A percentile compares a stretch with the other conserved stretches of the same genome.
phyloP scores from a whole-genome alignment of 2,329 filamentous ascomycete genomes.

The Sporothrix sp. region DNA sequence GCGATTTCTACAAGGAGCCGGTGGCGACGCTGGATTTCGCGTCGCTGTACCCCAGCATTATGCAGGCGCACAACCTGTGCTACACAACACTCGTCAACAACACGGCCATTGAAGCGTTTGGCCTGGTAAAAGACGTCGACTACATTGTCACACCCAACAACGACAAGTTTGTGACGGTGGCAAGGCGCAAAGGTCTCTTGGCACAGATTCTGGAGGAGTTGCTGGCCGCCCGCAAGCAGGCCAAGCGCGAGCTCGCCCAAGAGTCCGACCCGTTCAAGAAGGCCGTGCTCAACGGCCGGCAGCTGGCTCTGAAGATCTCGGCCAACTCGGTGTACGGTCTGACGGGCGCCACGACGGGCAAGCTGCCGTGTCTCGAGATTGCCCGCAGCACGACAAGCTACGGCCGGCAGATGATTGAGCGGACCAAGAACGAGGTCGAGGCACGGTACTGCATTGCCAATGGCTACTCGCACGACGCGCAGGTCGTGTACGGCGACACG shows the following conservation, averaged over 20 bases:
- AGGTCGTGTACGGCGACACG: conserved; percentile 97
- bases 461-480: conserved; percentile 85
- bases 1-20: conserved; percentile 89
- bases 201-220: conserved; percentile 95
- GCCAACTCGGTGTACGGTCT: conserved; percentile 97
- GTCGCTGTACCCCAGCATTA: conserved; percentile 96
- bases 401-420: conserved; percentile 97
- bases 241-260: conserved; percentile 77
- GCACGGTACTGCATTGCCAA: conserved; percentile 82
- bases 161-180: conserved; percentile 81
- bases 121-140: conserved; percentile 77
- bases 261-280: conserved; percentile 97
- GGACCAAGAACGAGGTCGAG: conserved; percentile 93
- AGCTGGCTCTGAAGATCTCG: conserved; percentile 89
- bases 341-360: conserved; percentile 91
- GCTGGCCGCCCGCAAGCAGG: conserved; percentile 82
- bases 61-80: conserved; percentile 96
- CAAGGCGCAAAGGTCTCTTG: conserved; percentile 82
- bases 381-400: conserved; percentile 96
- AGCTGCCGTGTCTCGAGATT: conserved; percentile 88
- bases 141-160: conserved; percentile 95
- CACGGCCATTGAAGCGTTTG: conserved; percentile 62
- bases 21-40: conserved; percentile 98
- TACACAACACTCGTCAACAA: conserved; percentile 90
- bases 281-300: conserved; percentile 92